Percentiles rank a stretch among this genome's conserved stretches.
Evolutionary conservation across 140 eudicot species (phyloP).

Genomic region (Bidens hawaiensis): DNA sequence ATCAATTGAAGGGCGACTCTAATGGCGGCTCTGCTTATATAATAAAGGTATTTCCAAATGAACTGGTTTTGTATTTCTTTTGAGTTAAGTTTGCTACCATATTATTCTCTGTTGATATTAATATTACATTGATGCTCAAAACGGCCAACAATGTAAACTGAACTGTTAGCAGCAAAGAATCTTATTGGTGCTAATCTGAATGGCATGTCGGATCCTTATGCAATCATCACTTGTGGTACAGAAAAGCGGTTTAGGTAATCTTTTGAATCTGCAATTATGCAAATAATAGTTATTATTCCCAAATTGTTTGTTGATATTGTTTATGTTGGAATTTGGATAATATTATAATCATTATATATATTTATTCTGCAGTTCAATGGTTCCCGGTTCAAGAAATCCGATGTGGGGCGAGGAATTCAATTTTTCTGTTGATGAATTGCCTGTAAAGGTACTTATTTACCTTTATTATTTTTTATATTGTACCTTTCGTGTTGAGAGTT

Average conservation of each 20-base stretch:
- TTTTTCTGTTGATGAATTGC: slow-evolving; percentile 88
- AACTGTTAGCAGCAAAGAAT: slow-evolving; percentile 89
- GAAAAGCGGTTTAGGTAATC: slow-evolving; percentile 94
- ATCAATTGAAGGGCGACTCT: slow-evolving; percentile 62
- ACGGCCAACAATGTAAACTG: slow-evolving; percentile 45
- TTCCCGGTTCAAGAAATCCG: slow-evolving; percentile 99
- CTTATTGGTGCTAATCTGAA: slow-evolving; percentile 81
- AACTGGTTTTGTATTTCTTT: neutral
- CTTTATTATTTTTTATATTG: neutral
- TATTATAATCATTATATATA: slow-evolving; percentile 2
- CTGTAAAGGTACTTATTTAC: slow-evolving; percentile 65
- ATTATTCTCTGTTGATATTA: neutral
- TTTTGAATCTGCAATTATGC: neutral
- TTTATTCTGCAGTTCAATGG: slow-evolving; percentile 73
- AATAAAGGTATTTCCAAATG: slow-evolving; percentile 50
- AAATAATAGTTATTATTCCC: too few relatives aligned
- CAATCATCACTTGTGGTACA: slow-evolving; percentile 86
- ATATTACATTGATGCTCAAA: slow-evolving; percentile 14
- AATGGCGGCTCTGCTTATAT: slow-evolving; percentile 51
- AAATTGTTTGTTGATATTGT: too few relatives aligned
- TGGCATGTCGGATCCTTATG: slow-evolving; percentile 99
- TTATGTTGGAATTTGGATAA: slow-evolving; percentile 14
- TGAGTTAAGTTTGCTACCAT: neutral
- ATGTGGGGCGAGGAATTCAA: slow-evolving; percentile 99
- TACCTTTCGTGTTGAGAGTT: neutral